These are phyloP conservation scores for Solanum chacoense DNA, from an alignment of 305 asterid genomes.

Conservation along the genomic window DNA sequence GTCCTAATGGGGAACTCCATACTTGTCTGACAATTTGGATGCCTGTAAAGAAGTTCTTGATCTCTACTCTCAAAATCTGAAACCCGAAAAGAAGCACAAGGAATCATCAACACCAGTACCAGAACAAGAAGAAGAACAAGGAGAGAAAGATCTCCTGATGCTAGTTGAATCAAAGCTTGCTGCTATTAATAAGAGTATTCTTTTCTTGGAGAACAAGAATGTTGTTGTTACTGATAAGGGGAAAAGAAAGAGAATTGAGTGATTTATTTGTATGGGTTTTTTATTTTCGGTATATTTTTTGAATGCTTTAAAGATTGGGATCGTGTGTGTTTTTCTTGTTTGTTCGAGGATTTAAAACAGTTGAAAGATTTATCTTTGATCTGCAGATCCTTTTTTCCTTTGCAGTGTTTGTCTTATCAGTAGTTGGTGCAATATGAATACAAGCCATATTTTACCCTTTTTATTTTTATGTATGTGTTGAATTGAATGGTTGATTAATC, in stretches of 20 bases:
- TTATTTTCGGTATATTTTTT: not conserved
- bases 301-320: not conserved
- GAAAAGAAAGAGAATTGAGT: not conserved
- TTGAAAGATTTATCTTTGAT: not conserved
- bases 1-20: no score
- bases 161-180: not conserved
- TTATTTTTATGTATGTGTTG: not conserved
- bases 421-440: not conserved
- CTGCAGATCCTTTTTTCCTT: not conserved
- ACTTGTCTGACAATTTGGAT: no score
- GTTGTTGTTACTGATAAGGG: not conserved
- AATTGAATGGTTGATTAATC: not conserved
- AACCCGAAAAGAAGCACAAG: not conserved
- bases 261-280: not conserved
- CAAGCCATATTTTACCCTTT: not conserved
- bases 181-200: not conserved
- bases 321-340: not conserved
- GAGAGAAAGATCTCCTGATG: not conserved
- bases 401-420: not conserved
- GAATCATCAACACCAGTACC: not conserved
- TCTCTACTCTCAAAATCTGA: not conserved
- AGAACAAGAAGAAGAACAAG: not conserved
- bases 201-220: not conserved
- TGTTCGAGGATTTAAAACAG: not conserved
- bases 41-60: no score